These are phyloP conservation scores for Lotmaria passim DNA, from an alignment of 208 protist species.

Conservation along the genomic window DNA sequence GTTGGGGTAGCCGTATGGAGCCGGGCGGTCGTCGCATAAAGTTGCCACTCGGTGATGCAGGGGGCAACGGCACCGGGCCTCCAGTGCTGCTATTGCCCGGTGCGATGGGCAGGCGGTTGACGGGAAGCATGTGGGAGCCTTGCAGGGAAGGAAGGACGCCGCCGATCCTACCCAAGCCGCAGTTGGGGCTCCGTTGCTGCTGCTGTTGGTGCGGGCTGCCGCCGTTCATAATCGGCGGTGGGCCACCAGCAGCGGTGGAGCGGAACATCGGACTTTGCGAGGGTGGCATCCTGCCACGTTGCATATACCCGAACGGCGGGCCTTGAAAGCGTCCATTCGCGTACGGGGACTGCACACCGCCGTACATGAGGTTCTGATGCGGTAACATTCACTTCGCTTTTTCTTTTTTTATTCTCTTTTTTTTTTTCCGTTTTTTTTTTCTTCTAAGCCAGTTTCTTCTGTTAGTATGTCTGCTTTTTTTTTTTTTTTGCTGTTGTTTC, in stretches of 20 bases:
- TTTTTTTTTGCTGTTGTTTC: slow-evolving; percentile 23
- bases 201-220: slow-evolving; percentile 1
- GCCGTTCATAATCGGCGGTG: background rate
- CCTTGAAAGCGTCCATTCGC: slow-evolving; percentile 21
- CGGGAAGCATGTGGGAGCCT: slow-evolving; percentile 25
- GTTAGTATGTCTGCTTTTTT: background rate
- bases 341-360: slow-evolving; percentile 17
- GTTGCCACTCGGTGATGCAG: background rate
- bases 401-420: slow-evolving; percentile 2
- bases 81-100: slow-evolving; percentile 11
- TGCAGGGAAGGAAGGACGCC: slow-evolving; percentile 28
- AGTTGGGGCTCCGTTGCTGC: slow-evolving; percentile 1
- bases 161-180: background rate
- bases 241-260: slow-evolving; percentile 7
- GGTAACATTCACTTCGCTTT: slow-evolving; percentile 14
- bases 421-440: background rate
- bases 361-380: slow-evolving; percentile 31
- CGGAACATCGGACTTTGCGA: slow-evolving; percentile 19
- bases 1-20: slow-evolving; percentile 11
- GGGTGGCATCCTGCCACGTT: slow-evolving; percentile 19
- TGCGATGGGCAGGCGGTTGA: slow-evolving; percentile 11
- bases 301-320: slow-evolving; percentile 17
- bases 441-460: background rate
- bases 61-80: slow-evolving; percentile 22
- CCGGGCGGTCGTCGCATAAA: slow-evolving; percentile 25